These are phyloP conservation scores for Aspergillus amoenus DNA, from an alignment of 2,329 filamentous ascomycete species.

Conservation along the genomic window DNA sequence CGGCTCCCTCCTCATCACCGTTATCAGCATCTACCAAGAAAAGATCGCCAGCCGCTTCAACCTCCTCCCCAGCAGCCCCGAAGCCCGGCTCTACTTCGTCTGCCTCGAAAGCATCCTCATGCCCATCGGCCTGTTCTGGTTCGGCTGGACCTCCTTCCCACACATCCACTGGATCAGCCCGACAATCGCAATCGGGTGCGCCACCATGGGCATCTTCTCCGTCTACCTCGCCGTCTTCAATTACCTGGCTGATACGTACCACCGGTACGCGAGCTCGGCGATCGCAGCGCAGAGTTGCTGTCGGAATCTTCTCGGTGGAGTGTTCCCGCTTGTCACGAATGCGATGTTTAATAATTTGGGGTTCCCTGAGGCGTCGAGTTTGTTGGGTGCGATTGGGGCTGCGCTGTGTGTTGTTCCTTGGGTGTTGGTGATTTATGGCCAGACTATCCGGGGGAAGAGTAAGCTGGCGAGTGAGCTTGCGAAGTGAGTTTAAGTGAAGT, in stretches of 20 bases:
- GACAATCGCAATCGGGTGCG: constrained; percentile 66
- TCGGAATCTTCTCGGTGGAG: constrained; percentile 76
- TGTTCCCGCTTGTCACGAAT: constrained; percentile 75
- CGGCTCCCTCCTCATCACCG: constrained; percentile 64
- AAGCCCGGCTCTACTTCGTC: constrained; percentile 78
- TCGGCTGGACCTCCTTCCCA: constrained; percentile 67
- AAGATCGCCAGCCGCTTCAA: constrained; percentile 56
- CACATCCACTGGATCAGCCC: constrained; percentile 72
- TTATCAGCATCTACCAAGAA: constrained; percentile 71
- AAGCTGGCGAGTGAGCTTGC: constrained; percentile 63
- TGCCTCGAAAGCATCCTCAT: constrained; percentile 74
- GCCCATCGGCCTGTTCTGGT: constrained; percentile 78
- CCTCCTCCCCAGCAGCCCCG: constrained; percentile 57
- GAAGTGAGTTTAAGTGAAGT: neutral
- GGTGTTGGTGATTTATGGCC: constrained; percentile 77
- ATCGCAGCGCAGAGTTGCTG: constrained; percentile 84
- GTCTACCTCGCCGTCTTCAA: constrained; percentile 87
- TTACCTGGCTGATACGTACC: constrained; percentile 83
- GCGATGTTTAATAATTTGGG: constrained; percentile 73
- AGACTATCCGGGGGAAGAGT: constrained; percentile 71
- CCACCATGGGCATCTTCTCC: constrained; percentile 79
- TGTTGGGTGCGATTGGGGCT: constrained; percentile 71
- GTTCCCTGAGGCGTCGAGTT: constrained; percentile 66
- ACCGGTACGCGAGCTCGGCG: constrained; percentile 76
- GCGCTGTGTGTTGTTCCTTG: constrained; percentile 79